A percentile compares a stretch with the other conserved stretches of the same genome.
These are phyloP conservation scores for Rhodotorula sp. DNA, from an alignment of 1,284 basidiomycete species.

Conservation along the genomic window DNA sequence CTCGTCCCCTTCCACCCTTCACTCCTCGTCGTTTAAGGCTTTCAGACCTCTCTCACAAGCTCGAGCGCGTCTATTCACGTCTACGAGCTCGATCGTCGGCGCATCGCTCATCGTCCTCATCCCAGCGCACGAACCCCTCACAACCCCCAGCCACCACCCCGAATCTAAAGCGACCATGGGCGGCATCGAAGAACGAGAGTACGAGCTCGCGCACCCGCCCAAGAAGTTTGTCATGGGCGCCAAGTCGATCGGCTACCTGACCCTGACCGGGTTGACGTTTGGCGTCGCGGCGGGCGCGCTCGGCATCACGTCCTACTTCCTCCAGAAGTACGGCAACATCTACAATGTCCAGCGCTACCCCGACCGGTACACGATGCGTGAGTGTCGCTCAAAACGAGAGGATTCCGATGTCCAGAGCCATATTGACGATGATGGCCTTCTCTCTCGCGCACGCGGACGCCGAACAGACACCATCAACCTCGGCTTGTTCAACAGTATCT, in stretches of 20 bases:
- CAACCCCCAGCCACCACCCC: neutral
- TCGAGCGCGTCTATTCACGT: too few species aligned
- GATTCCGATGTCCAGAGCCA: too few species aligned
- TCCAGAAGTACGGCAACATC: constrained; percentile 15
- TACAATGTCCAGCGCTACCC: constrained; percentile 8
- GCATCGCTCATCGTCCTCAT: too few species aligned
- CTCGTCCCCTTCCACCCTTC: too few species aligned
- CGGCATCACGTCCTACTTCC: neutral
- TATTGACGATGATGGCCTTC: neutral
- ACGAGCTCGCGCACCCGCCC: neutral
- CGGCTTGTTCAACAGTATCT: neutral
- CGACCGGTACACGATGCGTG: constrained; percentile 12
- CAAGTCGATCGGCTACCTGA: neutral
- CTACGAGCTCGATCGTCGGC: too few species aligned
- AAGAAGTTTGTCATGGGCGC: neutral
- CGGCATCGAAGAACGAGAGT: neutral
- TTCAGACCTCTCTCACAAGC: too few species aligned
- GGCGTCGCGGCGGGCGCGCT: neutral
- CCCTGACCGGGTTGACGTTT: constrained; percentile 1
- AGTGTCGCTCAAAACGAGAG: too few species aligned
- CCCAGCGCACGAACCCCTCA: neutral
- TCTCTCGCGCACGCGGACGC: neutral
- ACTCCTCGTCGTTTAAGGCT: too few species aligned
- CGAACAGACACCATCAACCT: neutral
- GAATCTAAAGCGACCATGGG: neutral